Evolutionary conservation across 805 yeast genomes (phyloP), one percentile per base, ranked within the genome.

Genomic region (Millerozyma miso): DNA sequence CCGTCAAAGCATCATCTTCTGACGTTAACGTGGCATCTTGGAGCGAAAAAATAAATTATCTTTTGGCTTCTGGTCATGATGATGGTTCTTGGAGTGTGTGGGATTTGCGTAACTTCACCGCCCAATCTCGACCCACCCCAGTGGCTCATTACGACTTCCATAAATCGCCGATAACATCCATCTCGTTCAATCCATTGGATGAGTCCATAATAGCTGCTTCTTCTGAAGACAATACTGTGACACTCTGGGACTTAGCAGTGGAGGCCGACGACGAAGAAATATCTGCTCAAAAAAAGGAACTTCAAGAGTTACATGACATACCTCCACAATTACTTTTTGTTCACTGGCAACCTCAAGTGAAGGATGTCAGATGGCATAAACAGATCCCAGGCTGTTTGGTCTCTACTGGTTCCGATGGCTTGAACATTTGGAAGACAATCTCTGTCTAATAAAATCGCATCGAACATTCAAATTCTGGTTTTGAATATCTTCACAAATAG

Each of bases 261-360:
- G 99, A 93, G 69, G 98, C 98, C 3, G 99, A 90, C 63, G 98
- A 93, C 60, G 98, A 91, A 60, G 99, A 91, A 66, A 85, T 91
- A 51, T 81, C 86, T 44, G 85, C 84, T 58, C 97, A 91, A 67
- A 78, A 80, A 54, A 76, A 80, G 44, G 93, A 85, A 55, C 77
- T 82, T 33, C 76, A 77, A 53, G 97, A 90, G 54, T 71, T 93
- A 51, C 83, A 82, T 51, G 95, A 85, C 55, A 87, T 91, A 49
- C 99, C 99, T 14, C 93, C 98, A 17, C 99, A 93, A 66, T 74
- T 93, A 56, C 71, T 93, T 61, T 93, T 93, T 69, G 96, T 91
- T 36, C 99, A 93, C 64, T 93, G 98, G 98, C 99, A 93, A 71
- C 82, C 83, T 55, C 95, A 93, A 58, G 97, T 91, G 42, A 93